Base-by-base conservation (phyloP, 2,329 filamentous ascomycete genomes). In the Mycocentrospora acerina region DNA sequence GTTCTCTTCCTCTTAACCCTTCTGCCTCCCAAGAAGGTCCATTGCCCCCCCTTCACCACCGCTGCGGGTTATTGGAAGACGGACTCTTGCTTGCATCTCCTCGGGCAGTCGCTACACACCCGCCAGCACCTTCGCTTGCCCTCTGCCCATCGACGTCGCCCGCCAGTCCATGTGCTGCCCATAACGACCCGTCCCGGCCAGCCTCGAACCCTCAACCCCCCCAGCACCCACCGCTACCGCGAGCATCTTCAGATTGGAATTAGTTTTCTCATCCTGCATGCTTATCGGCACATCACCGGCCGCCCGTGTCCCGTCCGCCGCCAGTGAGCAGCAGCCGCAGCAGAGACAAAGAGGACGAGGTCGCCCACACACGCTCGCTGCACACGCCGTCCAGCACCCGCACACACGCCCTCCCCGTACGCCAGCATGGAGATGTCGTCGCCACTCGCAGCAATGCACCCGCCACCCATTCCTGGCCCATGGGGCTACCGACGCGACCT, bases 381-480 rank as follows among this genome's bases (percentile, higher is more conserved):
- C 45, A 43, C 26, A 40, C 42, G 31, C 25, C 22, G 24, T 37
- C 30, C 36, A 33, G 26, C 14, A 16, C 17, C 17, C 27, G 18
- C 24, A 29, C 29, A 32, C 37, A 26, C 29, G 12, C 31, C 44
- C 32, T 59, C 94, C 95, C 88, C 88, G 94, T 72, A 83, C 85
- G 43, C 95, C 90, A 40, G 37, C 62, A 96, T 97, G 89, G 90
- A 95, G 72, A 85, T 87, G 51, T 96, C 91, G 29, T 97, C 93
- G 59, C 93, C 93, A 31, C 74, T 97, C 64, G 91, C 91, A 69
- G 90, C 91, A 40, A 87, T 97, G 84, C 89, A 90, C 74, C 88
- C 85, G 41, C 76, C 78, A 29, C 77, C 80, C 71, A 72, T 78
- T 70, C 74, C 81, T 55, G 77, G 82, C 55, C 68, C 77, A 60